Percentiles rank a stretch among this genome's conserved stretches.
These are phyloP conservation scores for Selaginella tamariscina DNA, from an alignment of 75 land plant genomes.

Conservation along the genomic window DNA sequence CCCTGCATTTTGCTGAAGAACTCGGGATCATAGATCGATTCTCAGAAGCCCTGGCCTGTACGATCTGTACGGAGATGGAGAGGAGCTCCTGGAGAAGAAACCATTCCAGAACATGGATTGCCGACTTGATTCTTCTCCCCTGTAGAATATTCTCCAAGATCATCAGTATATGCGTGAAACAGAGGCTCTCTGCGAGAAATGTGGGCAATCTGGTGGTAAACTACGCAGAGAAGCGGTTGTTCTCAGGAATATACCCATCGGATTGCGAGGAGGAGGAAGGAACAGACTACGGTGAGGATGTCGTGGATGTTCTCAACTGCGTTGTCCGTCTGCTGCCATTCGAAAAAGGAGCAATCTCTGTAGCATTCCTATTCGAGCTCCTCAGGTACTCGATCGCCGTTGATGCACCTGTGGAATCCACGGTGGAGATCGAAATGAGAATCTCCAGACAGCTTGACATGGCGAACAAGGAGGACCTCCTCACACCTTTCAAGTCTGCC, in stretches of 20 bases:
- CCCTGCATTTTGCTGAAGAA: background rate
- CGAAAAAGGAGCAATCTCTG: background rate
- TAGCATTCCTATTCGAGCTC: background rate
- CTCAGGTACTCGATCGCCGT: conserved; percentile 7
- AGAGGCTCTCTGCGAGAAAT: background rate
- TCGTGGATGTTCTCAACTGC: background rate
- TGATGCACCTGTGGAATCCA: background rate
- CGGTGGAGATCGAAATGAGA: background rate
- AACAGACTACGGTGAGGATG: background rate
- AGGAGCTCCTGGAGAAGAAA: background rate
- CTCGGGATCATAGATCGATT: background rate
- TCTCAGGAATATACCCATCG: background rate
- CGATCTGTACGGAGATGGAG: background rate
- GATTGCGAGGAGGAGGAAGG: background rate
- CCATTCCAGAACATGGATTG: background rate
- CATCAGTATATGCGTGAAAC: background rate
- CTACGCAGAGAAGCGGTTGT: conserved; percentile 1
- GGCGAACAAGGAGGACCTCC: background rate
- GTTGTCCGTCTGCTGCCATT: conserved; percentile 1
- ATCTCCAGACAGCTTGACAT: background rate
- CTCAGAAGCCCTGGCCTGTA: background rate
- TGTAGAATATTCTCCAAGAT: background rate
- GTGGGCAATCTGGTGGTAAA: background rate
- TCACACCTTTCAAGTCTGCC: conserved; percentile 2
- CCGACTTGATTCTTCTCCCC: background rate